Conservation (phyloP, 352 stramenopile genomes). For the Phytophthora pluvialis region DNA sequence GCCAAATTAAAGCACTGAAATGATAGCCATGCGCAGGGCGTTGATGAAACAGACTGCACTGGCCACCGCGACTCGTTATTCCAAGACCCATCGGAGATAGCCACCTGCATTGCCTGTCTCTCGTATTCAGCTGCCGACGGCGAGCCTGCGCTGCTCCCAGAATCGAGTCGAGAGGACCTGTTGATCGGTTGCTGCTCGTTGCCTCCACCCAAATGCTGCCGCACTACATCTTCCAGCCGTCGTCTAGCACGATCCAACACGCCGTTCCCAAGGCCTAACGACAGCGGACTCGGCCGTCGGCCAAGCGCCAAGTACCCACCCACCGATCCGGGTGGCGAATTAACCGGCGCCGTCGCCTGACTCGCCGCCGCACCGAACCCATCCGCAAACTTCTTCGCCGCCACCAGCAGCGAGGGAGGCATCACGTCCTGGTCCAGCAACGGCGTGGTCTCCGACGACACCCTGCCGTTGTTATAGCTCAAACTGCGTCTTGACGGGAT, state of each 20-base stretch:
- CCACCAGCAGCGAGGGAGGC: conserved; percentile 24
- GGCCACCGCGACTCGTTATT: conserved; percentile 16
- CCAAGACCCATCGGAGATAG: conserved; percentile 15
- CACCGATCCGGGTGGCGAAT: conserved; percentile 20
- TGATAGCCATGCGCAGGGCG: conserved; percentile 70
- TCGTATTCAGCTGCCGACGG: conserved; percentile 23
- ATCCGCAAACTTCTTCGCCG: conserved; percentile 8
- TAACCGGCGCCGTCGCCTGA: background rate
- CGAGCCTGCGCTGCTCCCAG: conserved; percentile 7
- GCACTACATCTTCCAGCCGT: conserved; percentile 45
- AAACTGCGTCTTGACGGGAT: conserved; percentile 61
- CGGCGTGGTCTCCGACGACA: conserved; percentile 55
- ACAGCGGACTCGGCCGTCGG: conserved; percentile 66
- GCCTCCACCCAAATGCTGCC: conserved; percentile 41
- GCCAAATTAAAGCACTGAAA: conserved; percentile 87
- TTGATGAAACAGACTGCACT: conserved; percentile 9
- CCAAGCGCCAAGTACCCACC: conserved; percentile 32
- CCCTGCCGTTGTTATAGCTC: conserved; percentile 45
- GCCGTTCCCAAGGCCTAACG: conserved; percentile 56
- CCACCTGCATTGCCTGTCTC: conserved; percentile 16
- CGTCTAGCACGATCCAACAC: conserved; percentile 57
- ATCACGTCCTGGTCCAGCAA: conserved; percentile 48
- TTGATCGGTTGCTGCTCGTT: conserved; percentile 20
- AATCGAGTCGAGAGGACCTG: conserved; percentile 5
- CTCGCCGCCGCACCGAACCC: conserved; percentile 3